These are phyloP conservation scores for Ascodesmis nigricans DNA, from an alignment of 495 filamentous ascomycete species.

Conservation along the genomic window DNA sequence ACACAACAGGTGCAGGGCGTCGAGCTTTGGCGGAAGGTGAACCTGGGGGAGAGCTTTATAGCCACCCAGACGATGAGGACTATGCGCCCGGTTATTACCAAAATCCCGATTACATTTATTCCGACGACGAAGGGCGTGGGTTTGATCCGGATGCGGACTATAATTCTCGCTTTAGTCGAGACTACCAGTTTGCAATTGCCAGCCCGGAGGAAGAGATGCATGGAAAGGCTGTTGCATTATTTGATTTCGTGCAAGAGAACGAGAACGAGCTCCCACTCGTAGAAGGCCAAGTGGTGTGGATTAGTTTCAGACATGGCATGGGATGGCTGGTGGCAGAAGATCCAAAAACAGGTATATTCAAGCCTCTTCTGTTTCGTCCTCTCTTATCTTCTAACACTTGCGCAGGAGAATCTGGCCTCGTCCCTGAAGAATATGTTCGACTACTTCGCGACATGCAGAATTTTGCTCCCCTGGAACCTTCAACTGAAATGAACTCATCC, in stretches of 20 bases:
- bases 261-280: slow-evolving; percentile 84
- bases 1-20: slow-evolving; percentile 16
- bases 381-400: slow-evolving; percentile 4
- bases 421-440: slow-evolving; percentile 91
- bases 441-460: slow-evolving; percentile 79
- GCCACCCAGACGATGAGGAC: slow-evolving; percentile 10
- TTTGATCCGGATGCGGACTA: slow-evolving; percentile 18
- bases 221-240: slow-evolving; percentile 85
- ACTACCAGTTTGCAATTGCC: slow-evolving; percentile 87
- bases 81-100: slow-evolving; percentile 14
- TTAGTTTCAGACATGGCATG: slow-evolving; percentile 85
- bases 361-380: neutral
- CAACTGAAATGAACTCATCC: slow-evolving; percentile 1
- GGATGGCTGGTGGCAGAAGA: slow-evolving; percentile 96
- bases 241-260: slow-evolving; percentile 85
- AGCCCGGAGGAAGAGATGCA: slow-evolving; percentile 96
- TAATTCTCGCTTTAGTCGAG: slow-evolving; percentile 29
- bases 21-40: slow-evolving; percentile 18
- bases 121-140: slow-evolving; percentile 22
- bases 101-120: slow-evolving; percentile 11
- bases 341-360: slow-evolving; percentile 47
- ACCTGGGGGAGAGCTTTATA: slow-evolving; percentile 21
- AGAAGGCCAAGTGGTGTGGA: slow-evolving; percentile 91
- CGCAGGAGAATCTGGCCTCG: slow-evolving; percentile 48
- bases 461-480: too few relatives aligned